Evolutionary conservation across 805 yeast genomes (phyloP), one percentile per base, ranked within the genome.

Genomic region (Metschnikowia drakensbergensis): DNA sequence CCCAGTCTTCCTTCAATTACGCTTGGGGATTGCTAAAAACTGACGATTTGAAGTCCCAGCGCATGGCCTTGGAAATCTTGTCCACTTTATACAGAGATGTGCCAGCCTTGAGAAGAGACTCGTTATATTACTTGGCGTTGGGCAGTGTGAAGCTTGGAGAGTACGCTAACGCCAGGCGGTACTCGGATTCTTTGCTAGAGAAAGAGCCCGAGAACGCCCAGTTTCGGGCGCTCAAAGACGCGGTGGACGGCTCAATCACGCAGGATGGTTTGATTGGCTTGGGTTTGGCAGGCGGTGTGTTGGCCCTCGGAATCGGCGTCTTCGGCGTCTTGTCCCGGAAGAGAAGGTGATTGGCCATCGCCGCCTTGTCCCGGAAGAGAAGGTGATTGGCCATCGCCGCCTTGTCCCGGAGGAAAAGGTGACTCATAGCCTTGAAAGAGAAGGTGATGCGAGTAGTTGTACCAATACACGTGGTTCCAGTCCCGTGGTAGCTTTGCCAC

Each of bases 11-110:
- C 49, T 94, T 94, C 76, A 94, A 95, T 67, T 88, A 87, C 59
- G 96, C 97, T 0, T 94, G 99, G 99, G 99, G 95, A 3, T 72
- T 94, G 44, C 80, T 95, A 53, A 91, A 89, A 64, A 83, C 96
- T 1, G 62, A 66, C 44, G 74, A 76, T 43, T 72, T 74, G 23
- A 76, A 73, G 35, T 85, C 87, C 52, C 95, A 88, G 61, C 76
- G 85, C 57, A 75, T 84, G 44, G 99, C 98, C 0, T 81, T 94
- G 13, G 83, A 80, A 47, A 74, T 92, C 28, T 72, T 94, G 50
- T 79, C 88, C 0, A 81, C 80, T 38, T 67, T 80, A 25, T 92
- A 85, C 68, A 81, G 84, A 55, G 88, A 82, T 43, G 84, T 86
- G 0, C 92, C 96, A 0, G 78, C 80, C 47, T 79, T 96, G 67